A percentile compares a stretch with the other conserved stretches of the same genome.
phyloP scores from a whole-genome alignment of 331 rosid genomes.

The Rhamnella rubrinervis region DNA sequence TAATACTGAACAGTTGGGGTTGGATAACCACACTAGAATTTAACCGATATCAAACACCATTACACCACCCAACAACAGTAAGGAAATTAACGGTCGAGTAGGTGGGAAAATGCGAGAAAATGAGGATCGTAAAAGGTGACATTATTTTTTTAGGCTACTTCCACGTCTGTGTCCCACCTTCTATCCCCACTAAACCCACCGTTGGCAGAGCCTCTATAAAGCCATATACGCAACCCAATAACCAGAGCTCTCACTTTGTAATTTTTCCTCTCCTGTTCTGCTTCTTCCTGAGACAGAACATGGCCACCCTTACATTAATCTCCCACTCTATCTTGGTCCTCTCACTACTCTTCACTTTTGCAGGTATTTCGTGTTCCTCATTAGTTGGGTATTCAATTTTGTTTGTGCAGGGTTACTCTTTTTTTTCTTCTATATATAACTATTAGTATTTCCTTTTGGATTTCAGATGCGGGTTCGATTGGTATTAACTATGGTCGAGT shows the following conservation, averaged over 20 bases:
- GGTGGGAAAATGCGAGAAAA: not conserved
- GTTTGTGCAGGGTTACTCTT: not conserved
- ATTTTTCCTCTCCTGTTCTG: not conserved
- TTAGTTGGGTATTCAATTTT: too few relatives aligned
- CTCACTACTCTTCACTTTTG: conserved; percentile 12
- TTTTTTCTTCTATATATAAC: not conserved
- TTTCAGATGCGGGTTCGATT: conserved; percentile 46
- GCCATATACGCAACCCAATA: not conserved
- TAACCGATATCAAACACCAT: not conserved
- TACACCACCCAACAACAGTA: not conserved
- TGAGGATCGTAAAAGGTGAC: not conserved
- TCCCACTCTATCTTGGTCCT: conserved; percentile 19
- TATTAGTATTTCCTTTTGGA: not conserved
- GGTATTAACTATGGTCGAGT: conserved; percentile 82
- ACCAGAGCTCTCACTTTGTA: not conserved
- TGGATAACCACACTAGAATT: conserved; percentile 17
- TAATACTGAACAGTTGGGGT: not conserved
- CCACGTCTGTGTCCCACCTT: not conserved
- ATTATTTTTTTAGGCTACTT: not conserved
- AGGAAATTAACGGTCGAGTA: conserved; percentile 25
- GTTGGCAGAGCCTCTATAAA: conserved; percentile 8
- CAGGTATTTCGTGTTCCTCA: conserved; percentile 17
- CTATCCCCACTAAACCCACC: conserved; percentile 23
- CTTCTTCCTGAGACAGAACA: conserved; percentile 28
- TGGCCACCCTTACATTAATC: conserved; percentile 32